Evolutionary conservation across 1,284 basidiomycete species (phyloP).

Genomic region (Sporisorium graminicola): DNA sequence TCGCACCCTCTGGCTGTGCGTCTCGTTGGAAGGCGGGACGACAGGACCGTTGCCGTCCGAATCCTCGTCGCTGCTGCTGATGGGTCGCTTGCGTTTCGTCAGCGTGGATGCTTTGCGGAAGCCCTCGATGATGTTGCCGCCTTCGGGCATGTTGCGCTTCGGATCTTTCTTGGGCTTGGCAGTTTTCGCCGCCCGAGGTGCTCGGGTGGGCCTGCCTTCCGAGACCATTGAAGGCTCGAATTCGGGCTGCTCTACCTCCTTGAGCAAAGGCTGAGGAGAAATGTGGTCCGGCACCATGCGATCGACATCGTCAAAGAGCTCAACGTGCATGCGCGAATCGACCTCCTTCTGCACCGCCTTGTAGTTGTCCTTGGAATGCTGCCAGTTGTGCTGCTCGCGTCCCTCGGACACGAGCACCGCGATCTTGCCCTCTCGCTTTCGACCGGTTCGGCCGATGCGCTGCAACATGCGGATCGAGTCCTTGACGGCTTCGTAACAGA

Average conservation of each 20-base stretch:
- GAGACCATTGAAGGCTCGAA: slow-evolving; percentile 65
- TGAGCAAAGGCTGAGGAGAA: slow-evolving; percentile 83
- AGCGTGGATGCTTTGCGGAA: slow-evolving; percentile 64
- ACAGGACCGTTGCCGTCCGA: background rate
- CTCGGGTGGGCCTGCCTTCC: slow-evolving; percentile 26
- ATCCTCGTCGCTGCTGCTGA: slow-evolving; percentile 27
- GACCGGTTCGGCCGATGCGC: slow-evolving; percentile 93
- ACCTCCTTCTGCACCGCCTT: slow-evolving; percentile 90
- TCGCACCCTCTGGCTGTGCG: slow-evolving; percentile 31
- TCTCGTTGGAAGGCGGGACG: slow-evolving; percentile 18
- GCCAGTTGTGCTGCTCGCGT: slow-evolving; percentile 91
- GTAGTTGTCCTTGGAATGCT: slow-evolving; percentile 88
- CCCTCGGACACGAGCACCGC: slow-evolving; percentile 92
- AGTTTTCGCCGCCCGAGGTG: slow-evolving; percentile 25
- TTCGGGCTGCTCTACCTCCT: slow-evolving; percentile 75
- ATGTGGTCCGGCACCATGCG: slow-evolving; percentile 84
- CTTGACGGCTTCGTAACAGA: slow-evolving; percentile 97
- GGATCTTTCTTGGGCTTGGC: slow-evolving; percentile 60
- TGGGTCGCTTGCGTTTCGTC: slow-evolving; percentile 22
- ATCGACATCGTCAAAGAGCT: slow-evolving; percentile 91
- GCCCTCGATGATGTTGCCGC: slow-evolving; percentile 31
- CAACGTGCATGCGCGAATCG: slow-evolving; percentile 84
- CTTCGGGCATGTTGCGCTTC: slow-evolving; percentile 58
- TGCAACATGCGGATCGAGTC: slow-evolving; percentile 97
- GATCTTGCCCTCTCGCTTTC: slow-evolving; percentile 89